A percentile compares a stretch with the other conserved stretches of the same genome.
Conservation (phyloP, 768 basidiomycete genomes). For the Boletus rex-veris region DNA sequence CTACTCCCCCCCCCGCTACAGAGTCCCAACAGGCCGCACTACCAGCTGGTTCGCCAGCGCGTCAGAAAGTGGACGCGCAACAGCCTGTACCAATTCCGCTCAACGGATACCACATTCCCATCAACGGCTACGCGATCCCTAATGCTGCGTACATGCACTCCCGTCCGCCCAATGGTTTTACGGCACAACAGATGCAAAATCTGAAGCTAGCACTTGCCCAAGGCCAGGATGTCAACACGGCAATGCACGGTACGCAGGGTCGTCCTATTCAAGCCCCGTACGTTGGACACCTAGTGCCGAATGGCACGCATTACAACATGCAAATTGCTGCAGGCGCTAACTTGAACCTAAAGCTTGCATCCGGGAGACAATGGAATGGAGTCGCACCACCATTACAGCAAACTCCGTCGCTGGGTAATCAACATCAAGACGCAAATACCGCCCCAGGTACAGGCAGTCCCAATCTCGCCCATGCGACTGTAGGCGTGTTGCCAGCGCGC, state of each 20-base stretch:
- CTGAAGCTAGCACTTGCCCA: conserved; percentile 54
- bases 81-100: conserved; percentile 38
- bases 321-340: conserved; percentile 23
- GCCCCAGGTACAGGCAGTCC: conserved; percentile 36
- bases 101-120: conserved; percentile 49
- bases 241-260: conserved; percentile 33
- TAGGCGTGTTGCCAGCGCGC: conserved; percentile 38
- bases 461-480: conserved; percentile 31
- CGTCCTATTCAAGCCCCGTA: conserved; percentile 36
- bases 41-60: conserved; percentile 36
- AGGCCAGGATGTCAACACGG: conserved; percentile 37
- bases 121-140: conserved; percentile 38
- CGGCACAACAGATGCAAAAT: conserved; percentile 56
- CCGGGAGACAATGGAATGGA: conserved; percentile 40
- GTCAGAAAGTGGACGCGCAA: conserved; percentile 48
- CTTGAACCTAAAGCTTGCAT: conserved; percentile 36
- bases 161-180: conserved; percentile 42
- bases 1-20: conserved; percentile 2
- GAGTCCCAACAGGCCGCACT: conserved; percentile 25
- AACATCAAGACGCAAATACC: conserved; percentile 23
- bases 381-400: conserved; percentile 24
- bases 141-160: conserved; percentile 34
- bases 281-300: conserved; percentile 29
- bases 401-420: conserved; percentile 19
- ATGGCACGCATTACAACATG: conserved; percentile 30